Conservation (phyloP, 768 basidiomycete species). For the Galerina sulciceps region DNA sequence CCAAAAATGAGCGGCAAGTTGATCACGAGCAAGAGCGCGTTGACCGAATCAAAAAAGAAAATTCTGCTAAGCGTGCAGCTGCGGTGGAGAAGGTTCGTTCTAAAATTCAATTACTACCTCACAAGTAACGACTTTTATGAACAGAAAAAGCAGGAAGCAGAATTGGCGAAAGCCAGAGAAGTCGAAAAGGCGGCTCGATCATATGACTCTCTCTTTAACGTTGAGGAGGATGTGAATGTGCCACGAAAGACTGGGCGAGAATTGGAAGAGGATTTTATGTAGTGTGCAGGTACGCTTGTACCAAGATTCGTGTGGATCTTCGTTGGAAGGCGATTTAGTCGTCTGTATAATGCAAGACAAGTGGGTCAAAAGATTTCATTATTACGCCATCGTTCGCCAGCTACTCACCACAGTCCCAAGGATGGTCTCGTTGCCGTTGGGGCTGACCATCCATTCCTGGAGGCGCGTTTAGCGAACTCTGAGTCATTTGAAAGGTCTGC, state of each 20-base stretch:
- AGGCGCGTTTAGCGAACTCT: constrained; percentile 20
- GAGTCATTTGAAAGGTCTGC: constrained; percentile 12
- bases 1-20: constrained; percentile 80
- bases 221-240: constrained; percentile 57
- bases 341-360: not conserved
- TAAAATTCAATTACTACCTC: not conserved
- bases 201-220: constrained; percentile 81
- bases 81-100: constrained; percentile 68
- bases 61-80: constrained; percentile 59
- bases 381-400: not conserved
- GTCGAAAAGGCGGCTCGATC: constrained; percentile 88
- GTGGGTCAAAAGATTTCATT: not conserved
- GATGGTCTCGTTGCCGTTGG: constrained; percentile 24
- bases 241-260: constrained; percentile 68
- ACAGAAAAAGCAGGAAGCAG: constrained; percentile 81
- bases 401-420: constrained; percentile 15
- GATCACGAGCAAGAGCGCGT: constrained; percentile 91
- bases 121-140: not conserved
- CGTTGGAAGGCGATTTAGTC: not conserved
- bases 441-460: constrained; percentile 22
- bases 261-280: constrained; percentile 92
- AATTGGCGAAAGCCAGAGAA: constrained; percentile 75
- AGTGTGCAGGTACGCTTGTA: constrained; percentile 21
- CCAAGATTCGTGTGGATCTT: not conserved
- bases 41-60: constrained; percentile 81